Base-by-base conservation (phyloP, 1,284 basidiomycete species). In the Tremellales sp. region DNA sequence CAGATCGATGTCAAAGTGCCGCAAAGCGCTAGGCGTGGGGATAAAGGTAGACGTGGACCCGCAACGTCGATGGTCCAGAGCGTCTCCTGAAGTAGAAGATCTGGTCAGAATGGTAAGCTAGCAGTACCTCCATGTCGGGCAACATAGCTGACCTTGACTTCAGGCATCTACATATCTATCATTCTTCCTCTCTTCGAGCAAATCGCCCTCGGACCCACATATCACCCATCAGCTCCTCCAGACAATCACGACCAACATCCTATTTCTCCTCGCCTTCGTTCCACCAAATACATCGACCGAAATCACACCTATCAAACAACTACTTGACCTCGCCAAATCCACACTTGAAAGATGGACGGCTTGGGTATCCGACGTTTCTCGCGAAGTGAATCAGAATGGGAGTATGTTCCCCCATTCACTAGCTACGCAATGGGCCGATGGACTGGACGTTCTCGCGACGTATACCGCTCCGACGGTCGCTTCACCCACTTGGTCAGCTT, bases 331-430 rank as follows among this genome's bases (percentile, higher is more conserved):
- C 4, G 66, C 61, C 36, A 65, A 67, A 40, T 36, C 57, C 11
- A 37, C 68, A 15, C 54, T 72, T 4, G 45, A 58, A 1, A 46
- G 43, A 3, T 73, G 69, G 71, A 55, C 44, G 2, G 40, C 45
- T 10, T 72, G 69, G 71, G 42, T 68, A 21, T 27, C 43, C 2
- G 45, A 44, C 15, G 46, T 73, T 6, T 60, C 58, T 0, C 49
- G 58, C 8, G 65, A 69, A 37, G 67, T 72, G 42, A 73, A 73
- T 54, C 53, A 58, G 26, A 56, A 56, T 12, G 67, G 68, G 3
- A 69, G 64, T 8, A 73, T 73, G 69, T 70, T 58, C 46, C 64
- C 68, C 0, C 58, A 61, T 23, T 55, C 58, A 3, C 52, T 52
- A 15, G 69, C 70, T 7, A 40, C 53, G 11, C 45, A 42, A 2